Conservation (phyloP, 2,329 filamentous ascomycete genomes). For the Epichloe bromicola region DNA sequence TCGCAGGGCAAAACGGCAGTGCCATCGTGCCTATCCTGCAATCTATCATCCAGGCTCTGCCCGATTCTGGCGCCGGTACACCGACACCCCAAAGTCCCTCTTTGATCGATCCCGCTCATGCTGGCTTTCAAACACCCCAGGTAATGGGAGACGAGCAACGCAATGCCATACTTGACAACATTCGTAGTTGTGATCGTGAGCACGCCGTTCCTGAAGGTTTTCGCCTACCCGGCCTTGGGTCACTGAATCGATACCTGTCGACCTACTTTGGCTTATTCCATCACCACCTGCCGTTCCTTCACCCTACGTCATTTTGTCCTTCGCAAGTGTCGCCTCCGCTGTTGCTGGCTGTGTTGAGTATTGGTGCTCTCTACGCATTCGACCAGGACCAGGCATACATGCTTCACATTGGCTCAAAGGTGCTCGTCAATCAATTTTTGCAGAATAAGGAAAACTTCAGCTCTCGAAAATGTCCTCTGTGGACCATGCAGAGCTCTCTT, state of each 20-base stretch:
- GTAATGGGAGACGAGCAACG: constrained; percentile 76
- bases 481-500: constrained; percentile 95
- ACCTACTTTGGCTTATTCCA: constrained; percentile 98
- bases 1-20: constrained; percentile 50
- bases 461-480: constrained; percentile 90
- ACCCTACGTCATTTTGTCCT: constrained; percentile 80
- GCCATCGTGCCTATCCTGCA: constrained; percentile 52
- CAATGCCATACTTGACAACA: constrained; percentile 72
- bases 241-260: constrained; percentile 81
- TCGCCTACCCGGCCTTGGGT: constrained; percentile 66
- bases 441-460: constrained; percentile 99
- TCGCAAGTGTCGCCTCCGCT: constrained; percentile 69
- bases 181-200: constrained; percentile 68
- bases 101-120: constrained; percentile 53
- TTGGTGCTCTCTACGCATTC: constrained; percentile 91
- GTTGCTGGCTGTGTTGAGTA: constrained; percentile 80
- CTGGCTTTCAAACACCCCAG: constrained; percentile 60
- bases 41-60: constrained; percentile 59
- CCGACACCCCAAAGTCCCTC: constrained; percentile 64
- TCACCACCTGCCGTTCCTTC: constrained; percentile 89
- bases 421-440: constrained; percentile 90
- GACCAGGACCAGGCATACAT: constrained; percentile 95
- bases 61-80: constrained; percentile 55
- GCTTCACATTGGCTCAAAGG: constrained; percentile 93
- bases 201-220: constrained; percentile 78